Percentiles rank a stretch among this genome's conserved stretches.
phyloP scores from a whole-genome alignment of 257 asterid species.

The Nicotiana obtusifolia region DNA sequence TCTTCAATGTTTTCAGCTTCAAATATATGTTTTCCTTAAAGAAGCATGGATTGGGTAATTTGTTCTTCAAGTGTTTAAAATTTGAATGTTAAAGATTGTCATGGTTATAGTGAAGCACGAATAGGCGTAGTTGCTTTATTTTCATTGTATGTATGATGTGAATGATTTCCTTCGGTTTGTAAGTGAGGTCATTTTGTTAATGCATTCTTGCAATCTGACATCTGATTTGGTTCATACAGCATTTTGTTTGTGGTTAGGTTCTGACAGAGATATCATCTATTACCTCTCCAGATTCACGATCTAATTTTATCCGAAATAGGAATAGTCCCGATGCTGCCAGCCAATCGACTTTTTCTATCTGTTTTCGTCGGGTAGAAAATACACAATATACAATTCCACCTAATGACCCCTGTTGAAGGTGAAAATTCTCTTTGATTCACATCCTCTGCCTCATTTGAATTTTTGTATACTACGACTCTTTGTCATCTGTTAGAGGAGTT shows the following conservation, averaged over 20 bases:
- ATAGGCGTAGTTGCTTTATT: neutral
- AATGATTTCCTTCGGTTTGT: neutral
- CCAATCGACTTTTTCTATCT: neutral
- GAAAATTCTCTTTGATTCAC: neutral
- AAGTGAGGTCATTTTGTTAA: neutral
- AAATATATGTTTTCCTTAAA: neutral
- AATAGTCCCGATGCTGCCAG: neutral
- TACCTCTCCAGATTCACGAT: neutral
- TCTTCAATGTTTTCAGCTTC: slow-evolving; percentile 1
- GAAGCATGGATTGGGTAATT: neutral
- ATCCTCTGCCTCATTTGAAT: neutral
- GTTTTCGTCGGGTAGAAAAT: neutral
- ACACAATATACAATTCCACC: neutral
- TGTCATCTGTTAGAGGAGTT: neutral
- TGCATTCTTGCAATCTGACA: neutral
- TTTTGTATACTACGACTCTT: neutral
- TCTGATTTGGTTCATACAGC: neutral
- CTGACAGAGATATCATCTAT: neutral
- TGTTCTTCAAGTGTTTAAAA: neutral
- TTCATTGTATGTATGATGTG: neutral
- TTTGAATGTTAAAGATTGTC: neutral
- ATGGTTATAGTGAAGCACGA: neutral
- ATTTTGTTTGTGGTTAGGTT: neutral
- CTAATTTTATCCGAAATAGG: neutral
- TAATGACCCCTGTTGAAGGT: neutral